Conservation (phyloP, 192 early-diverging fungal genomes). For the Entomortierella parvispora region DNA sequence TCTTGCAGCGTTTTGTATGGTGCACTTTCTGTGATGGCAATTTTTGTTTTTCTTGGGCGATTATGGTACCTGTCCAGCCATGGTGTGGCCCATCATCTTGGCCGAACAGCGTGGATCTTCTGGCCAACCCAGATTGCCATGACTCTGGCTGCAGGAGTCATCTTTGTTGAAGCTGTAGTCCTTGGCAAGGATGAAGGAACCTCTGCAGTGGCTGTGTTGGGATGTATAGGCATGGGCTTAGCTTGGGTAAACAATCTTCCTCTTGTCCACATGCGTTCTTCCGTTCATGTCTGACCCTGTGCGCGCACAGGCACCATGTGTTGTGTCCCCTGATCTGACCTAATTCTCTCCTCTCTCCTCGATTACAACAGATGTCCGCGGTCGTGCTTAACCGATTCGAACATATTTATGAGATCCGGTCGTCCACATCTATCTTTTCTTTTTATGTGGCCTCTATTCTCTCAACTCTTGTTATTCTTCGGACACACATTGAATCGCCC, state of each 20-base stretch:
- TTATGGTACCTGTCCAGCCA: slow-evolving; percentile 2
- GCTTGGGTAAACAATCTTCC: slow-evolving; percentile 15
- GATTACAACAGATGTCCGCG: background rate
- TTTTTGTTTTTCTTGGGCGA: background rate
- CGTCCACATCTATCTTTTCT: slow-evolving; percentile 11
- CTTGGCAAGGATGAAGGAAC: background rate
- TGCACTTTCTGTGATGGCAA: background rate
- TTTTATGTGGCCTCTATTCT: slow-evolving; percentile 15
- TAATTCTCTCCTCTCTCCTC: background rate
- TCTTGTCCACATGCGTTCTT: no score
- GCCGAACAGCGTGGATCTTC: slow-evolving; percentile 33
- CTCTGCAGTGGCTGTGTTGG: background rate
- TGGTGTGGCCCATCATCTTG: slow-evolving; percentile 6
- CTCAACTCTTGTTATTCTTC: background rate
- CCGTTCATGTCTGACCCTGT: no score
- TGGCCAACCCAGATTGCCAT: slow-evolving; percentile 38
- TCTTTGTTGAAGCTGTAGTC: background rate
- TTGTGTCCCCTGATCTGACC: background rate
- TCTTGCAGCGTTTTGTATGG: slow-evolving; percentile 18
- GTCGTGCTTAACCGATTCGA: slow-evolving; percentile 12
- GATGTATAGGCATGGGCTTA: slow-evolving; percentile 7
- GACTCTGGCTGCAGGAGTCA: slow-evolving; percentile 5
- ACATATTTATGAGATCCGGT: slow-evolving; percentile 18
- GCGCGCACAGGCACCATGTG: background rate
- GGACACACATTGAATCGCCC: background rate